Base-by-base conservation (phyloP, 345 rosid species). In the Sonneratia alba region DNA sequence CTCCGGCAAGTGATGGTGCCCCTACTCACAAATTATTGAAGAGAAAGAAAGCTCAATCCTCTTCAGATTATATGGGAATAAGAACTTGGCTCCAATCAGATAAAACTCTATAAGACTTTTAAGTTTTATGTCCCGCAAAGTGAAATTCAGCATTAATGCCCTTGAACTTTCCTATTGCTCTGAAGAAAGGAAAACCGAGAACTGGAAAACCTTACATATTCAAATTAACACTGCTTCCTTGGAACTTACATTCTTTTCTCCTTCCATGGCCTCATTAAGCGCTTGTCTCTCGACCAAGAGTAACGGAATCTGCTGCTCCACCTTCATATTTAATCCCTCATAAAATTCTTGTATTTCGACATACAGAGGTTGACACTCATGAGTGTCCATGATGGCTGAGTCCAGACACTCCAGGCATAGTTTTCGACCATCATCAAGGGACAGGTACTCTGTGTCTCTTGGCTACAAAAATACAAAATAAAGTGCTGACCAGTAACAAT, bases 1-100 rank as follows among this genome's bases (percentile, higher is more conserved):
- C 81, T 95, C 99, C 24, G 99, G 90, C 73, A 95, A 79, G 83
- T 92, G 99, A 84, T 88, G 98, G 78, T 95, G 92, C 70, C 97
- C 99, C 99, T 92, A 75, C 36, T 10, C 37, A 34, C 66, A 32
- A 62, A 62, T 34, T 71, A 48, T 13, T 16, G 56, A 36, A 63
- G 48, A 53, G 70, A 64, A 18, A 64, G 56, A 15, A 66, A 72
- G 38, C 1, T 53, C 40, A 66, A 53, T 70, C 38, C n/a, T n/a
- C 40, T 32, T 27, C 72, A 69, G 4, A 53, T 19, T 53, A 16
- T 19, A 53, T 19, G 51, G 43, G 22, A 53, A 18, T 13, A 53
- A 15, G 57, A 53, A 53, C n/a, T 53, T 53, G 57, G 57, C 57
- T 0, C 57, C 57, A 47, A 13, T 9, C 51, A 47, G 45, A 42